Conservation (phyloP, 177 flowering plant species). For the Vitis hybrid region DNA sequence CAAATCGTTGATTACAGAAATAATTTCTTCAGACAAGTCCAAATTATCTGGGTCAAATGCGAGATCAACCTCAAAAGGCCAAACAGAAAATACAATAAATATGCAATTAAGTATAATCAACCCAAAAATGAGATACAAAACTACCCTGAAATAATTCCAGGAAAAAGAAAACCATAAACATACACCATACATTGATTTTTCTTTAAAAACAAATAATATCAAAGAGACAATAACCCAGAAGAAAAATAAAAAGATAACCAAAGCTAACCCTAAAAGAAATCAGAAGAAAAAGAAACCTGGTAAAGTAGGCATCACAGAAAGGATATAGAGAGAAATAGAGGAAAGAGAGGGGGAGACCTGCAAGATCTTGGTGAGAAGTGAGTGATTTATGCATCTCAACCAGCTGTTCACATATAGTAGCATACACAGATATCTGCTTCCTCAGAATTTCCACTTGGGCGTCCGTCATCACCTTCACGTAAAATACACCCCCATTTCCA, state of each 20-base stretch:
- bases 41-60: too few relatives aligned
- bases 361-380: constrained; percentile 78
- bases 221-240: neutral
- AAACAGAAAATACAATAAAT: too few relatives aligned
- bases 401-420: constrained; percentile 84
- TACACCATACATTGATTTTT: too few relatives aligned
- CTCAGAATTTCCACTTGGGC: constrained; percentile 85
- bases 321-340: constrained; percentile 1
- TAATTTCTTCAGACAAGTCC: too few relatives aligned
- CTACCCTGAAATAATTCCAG: too few relatives aligned
- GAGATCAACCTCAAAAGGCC: too few relatives aligned
- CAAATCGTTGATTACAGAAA: too few relatives aligned
- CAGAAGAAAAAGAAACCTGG: neutral
- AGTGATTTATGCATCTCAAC: constrained; percentile 83
- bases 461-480: constrained; percentile 90
- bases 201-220: too few relatives aligned
- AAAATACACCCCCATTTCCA: constrained; percentile 33
- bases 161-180: too few relatives aligned
- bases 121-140: too few relatives aligned
- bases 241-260: neutral
- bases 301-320: neutral
- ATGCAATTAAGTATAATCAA: too few relatives aligned
- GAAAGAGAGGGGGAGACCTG: constrained; percentile 41
- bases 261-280: neutral
- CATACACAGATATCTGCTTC: constrained; percentile 77